Percentiles rank a stretch among this genome's conserved stretches.
Conservation (phyloP, 1,139 yeast species). For the Citeromyces siamensis region DNA sequence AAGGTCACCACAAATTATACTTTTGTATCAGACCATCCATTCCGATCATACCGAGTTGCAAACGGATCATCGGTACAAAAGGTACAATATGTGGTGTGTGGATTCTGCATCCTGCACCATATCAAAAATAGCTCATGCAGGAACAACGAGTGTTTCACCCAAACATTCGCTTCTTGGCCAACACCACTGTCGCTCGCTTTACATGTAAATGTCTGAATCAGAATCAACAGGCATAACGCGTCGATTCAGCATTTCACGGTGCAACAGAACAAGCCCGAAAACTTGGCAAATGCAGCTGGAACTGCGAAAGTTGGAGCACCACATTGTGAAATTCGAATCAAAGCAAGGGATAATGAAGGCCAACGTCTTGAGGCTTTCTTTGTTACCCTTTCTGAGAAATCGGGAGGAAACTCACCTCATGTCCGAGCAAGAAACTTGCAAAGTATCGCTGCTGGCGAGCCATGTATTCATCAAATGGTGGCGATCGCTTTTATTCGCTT, state of each 20-base stretch:
- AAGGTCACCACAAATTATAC: too few relatives aligned
- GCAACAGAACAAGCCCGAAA: background rate
- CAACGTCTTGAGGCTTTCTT: conserved; percentile 49
- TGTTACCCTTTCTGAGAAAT: conserved; percentile 45
- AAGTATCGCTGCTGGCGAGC: conserved; percentile 8
- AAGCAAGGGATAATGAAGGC: conserved; percentile 45
- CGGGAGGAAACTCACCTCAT: conserved; percentile 8
- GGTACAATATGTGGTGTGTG: too few relatives aligned
- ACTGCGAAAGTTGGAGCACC: conserved; percentile 24
- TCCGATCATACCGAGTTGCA: too few relatives aligned
- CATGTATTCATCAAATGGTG: conserved; percentile 47
- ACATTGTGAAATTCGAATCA: conserved; percentile 33
- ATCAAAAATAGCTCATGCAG: too few relatives aligned
- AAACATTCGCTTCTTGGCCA: too few relatives aligned
- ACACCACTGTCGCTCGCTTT: conserved; percentile 1
- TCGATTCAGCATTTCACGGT: background rate
- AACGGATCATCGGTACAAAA: too few relatives aligned
- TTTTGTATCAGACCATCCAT: too few relatives aligned
- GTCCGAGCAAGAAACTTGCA: conserved; percentile 7
- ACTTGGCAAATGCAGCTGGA: conserved; percentile 2
- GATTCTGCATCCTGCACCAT: too few relatives aligned
- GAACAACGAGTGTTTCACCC: too few relatives aligned
- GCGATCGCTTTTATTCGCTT: conserved; percentile 36
- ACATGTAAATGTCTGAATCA: background rate
- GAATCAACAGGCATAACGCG: background rate